Evolutionary conservation across 2,329 filamentous ascomycete species (phyloP), one percentile per base, ranked within the genome.

Genomic region (Xylaria sp.): DNA sequence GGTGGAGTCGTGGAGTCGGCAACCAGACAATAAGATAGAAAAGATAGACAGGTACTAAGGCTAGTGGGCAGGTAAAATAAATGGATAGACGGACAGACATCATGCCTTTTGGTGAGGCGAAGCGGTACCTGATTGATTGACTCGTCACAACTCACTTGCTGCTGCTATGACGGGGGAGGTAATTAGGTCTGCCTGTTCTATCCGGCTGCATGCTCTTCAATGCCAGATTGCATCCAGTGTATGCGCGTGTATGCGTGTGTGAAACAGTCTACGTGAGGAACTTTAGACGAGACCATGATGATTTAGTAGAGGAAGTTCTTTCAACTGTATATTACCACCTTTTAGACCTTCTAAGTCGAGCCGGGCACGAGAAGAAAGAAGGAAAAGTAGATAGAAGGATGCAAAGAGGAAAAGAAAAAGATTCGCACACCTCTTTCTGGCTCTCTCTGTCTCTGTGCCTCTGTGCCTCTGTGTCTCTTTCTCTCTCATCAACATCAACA

Each of bases 111-210:
- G 34, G n/a, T 18, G 18, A 23, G 39, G n/a, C 9, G n/a, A 48
- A 12, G n/a, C 18, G n/a, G 20, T 9, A 23, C n/a, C 18, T 59
- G 41, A 44, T 39, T 18, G 63, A 55, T 44, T 66, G 63, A 66
- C 63, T 54, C 1, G 50, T 66, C 63, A 66, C 23, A 66, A 66
- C 15, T 56, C 37, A 65, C 25, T 34, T 37, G n/a, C 23, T 25
- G 23, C 23, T 25, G 23, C 28, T 12, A 12, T 9, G 13, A 55
- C 20, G 7, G 18, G n/a, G n/a, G n/a, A 48, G 15, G 7, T 55
- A 18, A 18, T 6, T 7, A 37, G 25, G 25, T 25, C 25, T 31
- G 50, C 28, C 28, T 18, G 50, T 28, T 63, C 46, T 25, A 23
- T 50, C 39, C 37, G 2, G 56, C 7, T 63, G 41, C 25, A 54